Percentiles rank a stretch among this genome's conserved stretches.
These are phyloP conservation scores for Grosmannia clavigera DNA, from an alignment of 2,329 filamentous ascomycete genomes.

Conservation along the genomic window DNA sequence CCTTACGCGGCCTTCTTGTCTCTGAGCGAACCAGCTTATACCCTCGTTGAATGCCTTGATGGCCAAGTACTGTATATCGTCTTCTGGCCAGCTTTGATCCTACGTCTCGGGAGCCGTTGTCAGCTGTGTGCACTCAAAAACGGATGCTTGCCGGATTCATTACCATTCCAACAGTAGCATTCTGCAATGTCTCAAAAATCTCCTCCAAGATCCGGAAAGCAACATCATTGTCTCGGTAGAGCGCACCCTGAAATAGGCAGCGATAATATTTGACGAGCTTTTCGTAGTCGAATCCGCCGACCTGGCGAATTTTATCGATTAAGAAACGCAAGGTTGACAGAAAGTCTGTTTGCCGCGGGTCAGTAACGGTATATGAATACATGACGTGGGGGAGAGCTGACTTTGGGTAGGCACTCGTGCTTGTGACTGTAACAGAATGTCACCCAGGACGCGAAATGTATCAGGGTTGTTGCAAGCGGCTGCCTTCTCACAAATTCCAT, in stretches of 20 bases:
- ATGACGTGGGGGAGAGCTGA: not conserved
- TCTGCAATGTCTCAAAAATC: conserved; percentile 38
- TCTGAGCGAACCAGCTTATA: conserved; percentile 48
- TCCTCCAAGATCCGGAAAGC: conserved; percentile 54
- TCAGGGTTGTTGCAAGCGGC: conserved; percentile 28
- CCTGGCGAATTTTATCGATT: conserved; percentile 52
- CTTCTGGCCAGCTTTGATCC: conserved; percentile 42
- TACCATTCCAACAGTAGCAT: conserved; percentile 12
- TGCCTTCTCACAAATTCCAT: conserved; percentile 43
- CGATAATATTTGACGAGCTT: conserved; percentile 67
- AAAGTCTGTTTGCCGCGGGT: conserved; percentile 24
- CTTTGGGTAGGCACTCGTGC: conserved; percentile 18
- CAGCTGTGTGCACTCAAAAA: conserved; percentile 10
- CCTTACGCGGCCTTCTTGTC: conserved; percentile 41
- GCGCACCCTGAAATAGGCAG: conserved; percentile 58
- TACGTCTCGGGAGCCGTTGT: conserved; percentile 11
- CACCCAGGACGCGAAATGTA: conserved; percentile 52
- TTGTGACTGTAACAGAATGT: conserved; percentile 45
- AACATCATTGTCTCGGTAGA: conserved; percentile 42
- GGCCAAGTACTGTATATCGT: conserved; percentile 67
- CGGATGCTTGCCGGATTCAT: not conserved
- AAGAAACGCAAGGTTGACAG: conserved; percentile 49
- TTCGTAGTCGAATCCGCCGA: conserved; percentile 40
- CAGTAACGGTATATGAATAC: not conserved
- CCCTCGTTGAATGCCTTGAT: conserved; percentile 57